These are phyloP conservation scores for Trichoderma afroharzianum DNA, from an alignment of 2,329 filamentous ascomycete species.

Conservation along the genomic window DNA sequence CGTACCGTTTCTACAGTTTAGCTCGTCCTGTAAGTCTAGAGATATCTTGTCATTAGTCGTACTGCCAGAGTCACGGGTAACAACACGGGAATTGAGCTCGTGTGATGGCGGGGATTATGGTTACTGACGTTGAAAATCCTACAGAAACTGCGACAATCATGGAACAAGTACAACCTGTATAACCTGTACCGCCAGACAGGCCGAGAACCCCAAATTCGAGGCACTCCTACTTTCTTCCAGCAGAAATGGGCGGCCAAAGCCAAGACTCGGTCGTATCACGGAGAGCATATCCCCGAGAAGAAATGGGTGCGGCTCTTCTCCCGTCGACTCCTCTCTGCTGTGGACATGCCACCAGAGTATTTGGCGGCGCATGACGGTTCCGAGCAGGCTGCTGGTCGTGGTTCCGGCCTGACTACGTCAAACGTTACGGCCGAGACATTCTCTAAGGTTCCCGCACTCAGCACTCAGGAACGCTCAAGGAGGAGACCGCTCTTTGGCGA, in stretches of 20 bases:
- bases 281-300: conserved; percentile 87
- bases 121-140: background rate
- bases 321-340: conserved; percentile 72
- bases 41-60: background rate
- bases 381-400: conserved; percentile 76
- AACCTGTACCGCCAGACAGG: conserved; percentile 58
- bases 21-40: conserved; percentile 56
- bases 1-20: conserved; percentile 62
- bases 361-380: conserved; percentile 80
- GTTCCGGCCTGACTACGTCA: conserved; percentile 58
- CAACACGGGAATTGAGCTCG: background rate
- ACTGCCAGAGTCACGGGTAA: background rate
- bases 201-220: conserved; percentile 29
- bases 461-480: conserved; percentile 20
- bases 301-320: conserved; percentile 95
- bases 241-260: conserved; percentile 97
- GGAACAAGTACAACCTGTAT: conserved; percentile 97
- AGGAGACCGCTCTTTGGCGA: conserved; percentile 27
- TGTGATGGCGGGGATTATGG: conserved; percentile 7
- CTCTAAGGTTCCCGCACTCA: conserved; percentile 29
- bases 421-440: conserved; percentile 33
- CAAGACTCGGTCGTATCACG: conserved; percentile 80
- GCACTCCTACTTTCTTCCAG: conserved; percentile 78
- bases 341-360: conserved; percentile 78
- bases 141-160: conserved; percentile 90